Evolutionary conservation across 164 flowering plant genomes (phyloP).

Genomic region (Santalum album): DNA sequence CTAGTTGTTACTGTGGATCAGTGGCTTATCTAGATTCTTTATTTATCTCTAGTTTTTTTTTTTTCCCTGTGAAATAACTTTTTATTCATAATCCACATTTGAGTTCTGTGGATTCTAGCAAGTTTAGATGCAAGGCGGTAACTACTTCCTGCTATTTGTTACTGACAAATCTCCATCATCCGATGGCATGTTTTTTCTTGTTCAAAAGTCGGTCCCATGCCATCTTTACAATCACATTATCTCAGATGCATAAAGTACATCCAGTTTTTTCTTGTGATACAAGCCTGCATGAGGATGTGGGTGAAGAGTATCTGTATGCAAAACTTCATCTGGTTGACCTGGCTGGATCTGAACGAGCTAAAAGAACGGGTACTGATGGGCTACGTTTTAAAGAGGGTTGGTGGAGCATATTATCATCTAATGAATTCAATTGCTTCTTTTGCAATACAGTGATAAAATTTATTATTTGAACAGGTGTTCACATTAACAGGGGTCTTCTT

Average conservation of each 20-base stretch:
- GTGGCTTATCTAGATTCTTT: too few relatives aligned
- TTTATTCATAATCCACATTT: too few relatives aligned
- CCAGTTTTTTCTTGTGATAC: not conserved
- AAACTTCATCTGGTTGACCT: slow-evolving; percentile 1
- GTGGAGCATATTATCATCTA: not conserved
- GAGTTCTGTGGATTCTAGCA: too few relatives aligned
- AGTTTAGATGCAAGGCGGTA: too few relatives aligned
- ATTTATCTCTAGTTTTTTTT: too few relatives aligned
- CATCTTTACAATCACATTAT: slow-evolving; percentile 1
- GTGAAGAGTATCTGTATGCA: slow-evolving; percentile 3
- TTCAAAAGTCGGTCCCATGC: slow-evolving; percentile 3
- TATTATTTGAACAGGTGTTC: not conserved
- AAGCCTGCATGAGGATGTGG: not conserved
- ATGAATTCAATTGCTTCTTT: too few relatives aligned
- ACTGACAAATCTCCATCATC: not conserved
- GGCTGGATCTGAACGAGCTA: slow-evolving; percentile 4
- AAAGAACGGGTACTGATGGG: slow-evolving; percentile 2
- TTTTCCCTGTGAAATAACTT: too few relatives aligned
- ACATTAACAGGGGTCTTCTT: slow-evolving; percentile 1
- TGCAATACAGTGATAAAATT: not conserved
- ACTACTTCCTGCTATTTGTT: too few relatives aligned
- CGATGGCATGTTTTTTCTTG: not conserved
- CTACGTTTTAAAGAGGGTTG: slow-evolving; percentile 2
- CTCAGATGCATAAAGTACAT: not conserved
- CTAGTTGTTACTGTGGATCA: too few relatives aligned